A percentile compares a stretch with the other conserved stretches of the same genome.
Evolutionary conservation across 768 basidiomycete genomes (phyloP).

Genomic region (Boletus pseudopeckii): DNA sequence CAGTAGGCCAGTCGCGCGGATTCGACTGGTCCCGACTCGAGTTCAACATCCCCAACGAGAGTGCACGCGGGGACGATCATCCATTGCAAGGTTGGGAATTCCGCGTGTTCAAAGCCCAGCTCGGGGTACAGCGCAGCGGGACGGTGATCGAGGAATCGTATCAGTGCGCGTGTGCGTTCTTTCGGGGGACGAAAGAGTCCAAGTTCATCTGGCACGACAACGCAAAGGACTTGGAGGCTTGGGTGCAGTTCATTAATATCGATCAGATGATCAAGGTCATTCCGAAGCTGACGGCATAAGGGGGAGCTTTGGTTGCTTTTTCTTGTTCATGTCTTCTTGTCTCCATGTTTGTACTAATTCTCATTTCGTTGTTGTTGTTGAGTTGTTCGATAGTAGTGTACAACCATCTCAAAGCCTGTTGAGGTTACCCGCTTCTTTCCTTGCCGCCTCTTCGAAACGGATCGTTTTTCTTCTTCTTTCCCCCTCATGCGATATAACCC

Average conservation of each 20-base stretch:
- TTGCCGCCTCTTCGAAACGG: not conserved
- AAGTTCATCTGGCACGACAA: conserved; percentile 73
- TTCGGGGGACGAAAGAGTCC: conserved; percentile 60
- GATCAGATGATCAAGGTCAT: conserved; percentile 80
- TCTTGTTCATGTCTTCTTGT: not conserved
- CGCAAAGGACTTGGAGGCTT: conserved; percentile 62
- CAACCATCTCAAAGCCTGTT: not conserved
- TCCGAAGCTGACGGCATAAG: conserved; percentile 64
- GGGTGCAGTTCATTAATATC: conserved; percentile 83
- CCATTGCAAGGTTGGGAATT: conserved; percentile 83
- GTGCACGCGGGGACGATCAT: conserved; percentile 63
- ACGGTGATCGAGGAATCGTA: conserved; percentile 60
- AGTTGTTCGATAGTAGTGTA: conserved; percentile 5
- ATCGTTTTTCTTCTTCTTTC: not conserved
- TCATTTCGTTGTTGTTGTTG: not conserved
- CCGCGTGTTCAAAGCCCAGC: conserved; percentile 68
- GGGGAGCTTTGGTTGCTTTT: not conserved
- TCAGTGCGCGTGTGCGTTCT: conserved; percentile 77
- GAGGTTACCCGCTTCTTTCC: not conserved
- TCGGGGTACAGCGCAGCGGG: conserved; percentile 62
- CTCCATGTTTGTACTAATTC: not conserved
- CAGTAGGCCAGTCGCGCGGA: conserved; percentile 75
- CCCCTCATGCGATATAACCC: conserved; percentile 5
- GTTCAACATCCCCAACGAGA: conserved; percentile 66
- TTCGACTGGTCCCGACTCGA: conserved; percentile 83